Evolutionary conservation across 176 grass and related monocot species (phyloP).

Genomic region (Chrysopogon serrulatus): DNA sequence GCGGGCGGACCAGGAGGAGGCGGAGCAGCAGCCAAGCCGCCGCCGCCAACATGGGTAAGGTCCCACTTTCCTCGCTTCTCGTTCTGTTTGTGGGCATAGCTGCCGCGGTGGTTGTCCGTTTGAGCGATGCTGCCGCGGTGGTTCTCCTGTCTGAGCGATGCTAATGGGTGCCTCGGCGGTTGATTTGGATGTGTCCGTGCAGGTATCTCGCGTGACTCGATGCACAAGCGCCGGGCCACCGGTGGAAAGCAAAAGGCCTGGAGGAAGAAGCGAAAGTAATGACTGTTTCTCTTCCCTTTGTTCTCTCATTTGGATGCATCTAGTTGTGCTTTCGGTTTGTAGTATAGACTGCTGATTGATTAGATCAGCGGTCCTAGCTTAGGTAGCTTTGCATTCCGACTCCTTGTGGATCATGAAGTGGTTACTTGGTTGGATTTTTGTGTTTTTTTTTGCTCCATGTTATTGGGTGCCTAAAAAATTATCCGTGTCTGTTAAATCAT

Average conservation of each 20-base stretch:
- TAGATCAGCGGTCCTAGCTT: neutral
- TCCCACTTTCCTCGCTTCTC: neutral
- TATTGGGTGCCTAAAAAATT: too few species aligned
- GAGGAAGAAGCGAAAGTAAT: slow-evolving; percentile 89
- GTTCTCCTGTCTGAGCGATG: neutral
- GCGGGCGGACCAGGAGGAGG: neutral
- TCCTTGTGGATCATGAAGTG: neutral
- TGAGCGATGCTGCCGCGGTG: neutral
- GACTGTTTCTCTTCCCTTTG: neutral
- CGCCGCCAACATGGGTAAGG: slow-evolving; percentile 34
- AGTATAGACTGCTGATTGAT: neutral
- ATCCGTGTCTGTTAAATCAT: neutral
- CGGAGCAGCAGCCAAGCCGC: neutral
- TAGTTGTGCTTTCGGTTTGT: neutral
- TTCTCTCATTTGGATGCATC: neutral
- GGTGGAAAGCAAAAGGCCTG: slow-evolving; percentile 86
- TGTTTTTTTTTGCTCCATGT: too few species aligned
- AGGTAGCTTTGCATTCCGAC: neutral
- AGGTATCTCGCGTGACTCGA: slow-evolving; percentile 90
- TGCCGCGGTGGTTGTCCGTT: neutral
- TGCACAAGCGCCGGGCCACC: slow-evolving; percentile 87
- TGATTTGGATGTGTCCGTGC: neutral
- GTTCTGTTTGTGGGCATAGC: neutral
- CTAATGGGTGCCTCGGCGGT: neutral
- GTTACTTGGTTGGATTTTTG: neutral